Base-by-base conservation (phyloP, 768 basidiomycete species). In the Suillus paluster region DNA sequence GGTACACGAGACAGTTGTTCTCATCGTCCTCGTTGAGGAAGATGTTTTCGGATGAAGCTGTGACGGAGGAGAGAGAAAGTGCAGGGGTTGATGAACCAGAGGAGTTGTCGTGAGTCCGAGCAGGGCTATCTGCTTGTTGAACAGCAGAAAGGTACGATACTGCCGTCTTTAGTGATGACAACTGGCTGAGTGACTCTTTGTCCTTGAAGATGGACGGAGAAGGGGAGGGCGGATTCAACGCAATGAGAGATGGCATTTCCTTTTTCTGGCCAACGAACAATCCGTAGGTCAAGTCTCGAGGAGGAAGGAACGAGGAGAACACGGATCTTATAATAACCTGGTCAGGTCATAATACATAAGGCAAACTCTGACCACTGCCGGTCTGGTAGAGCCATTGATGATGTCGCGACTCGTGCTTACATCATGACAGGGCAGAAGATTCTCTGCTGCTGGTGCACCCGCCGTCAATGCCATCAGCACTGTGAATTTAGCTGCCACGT, bases 31-130 rank as follows among this genome's bases (percentile, higher is more conserved):
- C 89, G 67, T 84, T 78, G 42, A 90, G 74, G 9, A 87, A 77
- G 21, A 85, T 85, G 66, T 91, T 90, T 66, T 89, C 87, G 0
- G 90, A 89, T 3, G 85, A 86, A 1, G 83, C 77, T 1, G 91
- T 91, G 62, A 88, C 70, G 1, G 88, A 91, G 4, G 91, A 91
- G 9, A 90, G 78, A 1, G 91, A 92, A 17, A 92, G 77, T 0
- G 91, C 86, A 1, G 91, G 90, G 1, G 90, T 91, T 5, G 88
- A 84, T 0, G 84, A 79, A 23, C 23, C 23, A 15, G 88, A 85
- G 14, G 86, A 75, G 38, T 75, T 73, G 34, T 77, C 75, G 61
- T 75, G 77, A 59, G 76, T 76, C 60, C 89, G 84, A 9, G 87
- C 86, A 55, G 86, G 83, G 44, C 90, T 86, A 71, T 94, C 92